Percentiles rank a stretch among this genome's conserved stretches.
Conservation (phyloP, 2,329 filamentous ascomycete genomes). For the Ophiocordyceps unilateralis region DNA sequence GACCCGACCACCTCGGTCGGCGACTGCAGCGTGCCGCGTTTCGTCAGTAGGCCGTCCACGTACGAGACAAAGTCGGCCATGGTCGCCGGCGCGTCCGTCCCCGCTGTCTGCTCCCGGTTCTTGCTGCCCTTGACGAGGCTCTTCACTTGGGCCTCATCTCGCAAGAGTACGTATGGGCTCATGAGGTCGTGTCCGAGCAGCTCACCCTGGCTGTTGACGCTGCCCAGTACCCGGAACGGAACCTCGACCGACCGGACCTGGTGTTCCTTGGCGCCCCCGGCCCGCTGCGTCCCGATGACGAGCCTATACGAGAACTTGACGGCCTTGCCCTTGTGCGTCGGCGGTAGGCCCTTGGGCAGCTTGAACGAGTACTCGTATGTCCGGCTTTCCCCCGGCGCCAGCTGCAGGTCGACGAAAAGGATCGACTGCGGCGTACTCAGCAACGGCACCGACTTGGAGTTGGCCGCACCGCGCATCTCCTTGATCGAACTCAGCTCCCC, state of each 20-base stretch:
- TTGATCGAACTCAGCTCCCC: constrained; percentile 84
- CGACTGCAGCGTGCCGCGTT: constrained; percentile 49
- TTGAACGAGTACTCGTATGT: constrained; percentile 77
- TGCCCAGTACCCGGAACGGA: constrained; percentile 83
- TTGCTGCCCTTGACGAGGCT: constrained; percentile 15
- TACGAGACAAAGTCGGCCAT: constrained; percentile 58
- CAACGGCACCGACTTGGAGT: constrained; percentile 72
- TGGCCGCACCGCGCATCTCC: constrained; percentile 81
- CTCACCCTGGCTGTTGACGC: constrained; percentile 77
- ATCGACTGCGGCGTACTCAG: constrained; percentile 93
- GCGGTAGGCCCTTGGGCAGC: constrained; percentile 76
- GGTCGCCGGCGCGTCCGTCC: constrained; percentile 17
- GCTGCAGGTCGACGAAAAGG: constrained; percentile 78
- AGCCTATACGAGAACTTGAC: constrained; percentile 90
- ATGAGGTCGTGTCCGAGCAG: constrained; percentile 88
- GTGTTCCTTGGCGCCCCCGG: constrained; percentile 59
- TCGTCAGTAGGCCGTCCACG: constrained; percentile 55
- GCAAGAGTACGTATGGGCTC: constrained; percentile 78
- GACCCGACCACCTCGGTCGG: constrained; percentile 44
- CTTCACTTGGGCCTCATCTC: constrained; percentile 59
- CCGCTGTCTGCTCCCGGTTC: constrained; percentile 11
- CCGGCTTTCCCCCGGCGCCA: constrained; percentile 76
- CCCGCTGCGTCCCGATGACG: constrained; percentile 78
- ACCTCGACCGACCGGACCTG: constrained; percentile 83
- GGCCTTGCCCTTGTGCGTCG: constrained; percentile 75